Percentiles rank a stretch among this genome's conserved stretches.
Evolutionary conservation across 176 grass and related monocot species (phyloP).

Genomic region (Areca catechu): DNA sequence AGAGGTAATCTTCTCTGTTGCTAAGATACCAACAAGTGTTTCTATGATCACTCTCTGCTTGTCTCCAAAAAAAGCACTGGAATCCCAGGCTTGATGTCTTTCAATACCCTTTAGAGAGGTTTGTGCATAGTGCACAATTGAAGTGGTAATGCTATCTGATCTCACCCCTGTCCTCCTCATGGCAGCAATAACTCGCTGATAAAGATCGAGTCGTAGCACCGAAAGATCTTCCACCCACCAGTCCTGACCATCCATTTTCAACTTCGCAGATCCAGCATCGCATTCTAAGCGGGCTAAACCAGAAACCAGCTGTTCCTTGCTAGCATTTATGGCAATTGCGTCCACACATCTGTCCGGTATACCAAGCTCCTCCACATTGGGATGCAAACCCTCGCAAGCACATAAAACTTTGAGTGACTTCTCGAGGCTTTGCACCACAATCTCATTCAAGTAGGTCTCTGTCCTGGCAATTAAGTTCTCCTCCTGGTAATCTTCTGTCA

Average conservation of each 20-base stretch:
- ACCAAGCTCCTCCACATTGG: not conserved
- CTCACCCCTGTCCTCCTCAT: conserved; percentile 45
- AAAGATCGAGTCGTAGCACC: conserved; percentile 32
- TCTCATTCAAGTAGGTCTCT: conserved; percentile 4
- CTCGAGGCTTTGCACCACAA: not conserved
- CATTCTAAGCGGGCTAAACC: conserved; percentile 37
- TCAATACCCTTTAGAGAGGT: conserved; percentile 35
- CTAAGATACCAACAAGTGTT: conserved; percentile 55
- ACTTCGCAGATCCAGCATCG: conserved; percentile 16
- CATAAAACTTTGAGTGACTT: conserved; percentile 3
- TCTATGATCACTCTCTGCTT: conserved; percentile 51
- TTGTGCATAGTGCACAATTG: conserved; percentile 49
- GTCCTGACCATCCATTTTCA: conserved; percentile 30
- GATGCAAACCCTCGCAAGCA: not conserved
- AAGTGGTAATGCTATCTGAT: conserved; percentile 36
- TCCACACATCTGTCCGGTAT: conserved; percentile 33
- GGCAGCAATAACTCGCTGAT: conserved; percentile 35
- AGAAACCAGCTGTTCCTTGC: conserved; percentile 44
- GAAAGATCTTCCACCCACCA: conserved; percentile 55
- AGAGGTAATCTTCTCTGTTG: conserved; percentile 59
- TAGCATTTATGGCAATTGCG: conserved; percentile 39
- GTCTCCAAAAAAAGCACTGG: conserved; percentile 49
- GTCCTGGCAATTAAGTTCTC: conserved; percentile 1
- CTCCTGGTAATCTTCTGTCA: conserved; percentile 12
- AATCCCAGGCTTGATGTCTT: conserved; percentile 48